Evolutionary conservation across 2,329 filamentous ascomycete genomes (phyloP), one percentile per base, ranked within the genome.

Genomic region (Cladophialophora carrionii): DNA sequence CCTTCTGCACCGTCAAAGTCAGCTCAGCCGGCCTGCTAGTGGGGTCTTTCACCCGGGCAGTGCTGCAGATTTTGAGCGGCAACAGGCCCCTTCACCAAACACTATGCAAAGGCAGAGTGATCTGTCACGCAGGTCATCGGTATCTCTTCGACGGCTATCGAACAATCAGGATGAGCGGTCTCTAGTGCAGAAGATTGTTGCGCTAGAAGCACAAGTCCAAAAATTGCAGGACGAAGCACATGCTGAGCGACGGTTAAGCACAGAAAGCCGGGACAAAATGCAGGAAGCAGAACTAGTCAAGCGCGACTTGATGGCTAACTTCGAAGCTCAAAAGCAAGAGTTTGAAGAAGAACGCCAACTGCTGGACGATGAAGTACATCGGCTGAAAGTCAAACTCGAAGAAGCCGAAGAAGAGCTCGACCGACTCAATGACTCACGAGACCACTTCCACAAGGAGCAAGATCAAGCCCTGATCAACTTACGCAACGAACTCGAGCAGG

Each of bases 361-460:
- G 9, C 82, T 98, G 0, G 91, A 96, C 71, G 83, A 86, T 17
- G 93, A 98, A 74, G 88, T 95, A 63, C 89, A 88, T 71, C 84
- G 85, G 14, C 84, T 93, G 63, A 93, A 90, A 73, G 83, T 88
- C 61, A 90, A 88, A 59, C 81, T 95, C 0, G 95, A 98, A 74
- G 92, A 98, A 71, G 85, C 90, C 5, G 95, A 99, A 77, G 93
- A 97, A 72, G 93, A 96, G 74, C 86, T 98, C 58, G 93, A 97
- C 72, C 85, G 92, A 65, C 86, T 94, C 61, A 84, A 91, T 49
- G 91, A 92, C 72, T 92, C 90, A 48, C 86, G 91, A 51, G 92
- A 97, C 70, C 89, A 96, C 71, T 90, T 95, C 72, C 90, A 88
- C 73, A 86, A 85, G 3, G 84, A 85, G 2, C 84, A 88, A 52